These are phyloP conservation scores for Quercus mongolica DNA, from an alignment of 306 rosid species.

Conservation along the genomic window DNA sequence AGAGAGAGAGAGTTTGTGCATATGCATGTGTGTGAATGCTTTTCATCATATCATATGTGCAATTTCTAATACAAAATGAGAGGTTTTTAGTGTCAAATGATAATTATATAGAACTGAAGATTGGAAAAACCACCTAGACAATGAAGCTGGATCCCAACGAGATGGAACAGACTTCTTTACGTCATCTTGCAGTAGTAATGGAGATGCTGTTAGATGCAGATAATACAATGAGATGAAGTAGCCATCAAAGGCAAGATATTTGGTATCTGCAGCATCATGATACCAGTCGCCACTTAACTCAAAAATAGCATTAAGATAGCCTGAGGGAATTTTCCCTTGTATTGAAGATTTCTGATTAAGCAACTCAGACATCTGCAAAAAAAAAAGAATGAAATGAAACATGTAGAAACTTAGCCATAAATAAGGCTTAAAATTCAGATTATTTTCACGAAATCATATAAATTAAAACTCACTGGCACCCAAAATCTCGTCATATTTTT, in stretches of 20 bases:
- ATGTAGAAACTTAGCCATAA: neutral
- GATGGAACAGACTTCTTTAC: slow-evolving; percentile 89
- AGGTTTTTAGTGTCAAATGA: neutral
- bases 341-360: slow-evolving; percentile 79
- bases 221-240: slow-evolving; percentile 75
- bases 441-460: neutral
- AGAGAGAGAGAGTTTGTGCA: too few species aligned
- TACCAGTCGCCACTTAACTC: slow-evolving; percentile 84
- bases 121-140: slow-evolving; percentile 59
- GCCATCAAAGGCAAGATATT: slow-evolving; percentile 83
- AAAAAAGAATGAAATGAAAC: slow-evolving; percentile 19
- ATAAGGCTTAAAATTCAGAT: slow-evolving; percentile 14
- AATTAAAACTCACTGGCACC: neutral
- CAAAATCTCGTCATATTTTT: neutral
- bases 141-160: slow-evolving; percentile 86
- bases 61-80: neutral
- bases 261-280: slow-evolving; percentile 76
- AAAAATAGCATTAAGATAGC: slow-evolving; percentile 81
- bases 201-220: slow-evolving; percentile 78
- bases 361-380: slow-evolving; percentile 88
- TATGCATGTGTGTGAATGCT: neutral
- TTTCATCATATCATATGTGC: neutral
- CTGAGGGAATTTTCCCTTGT: slow-evolving; percentile 95
- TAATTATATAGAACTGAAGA: neutral
- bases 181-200: slow-evolving; percentile 56